Evolutionary conservation across 2,329 filamentous ascomycete species (phyloP).

Genomic region (Lithohypha guttulata): DNA sequence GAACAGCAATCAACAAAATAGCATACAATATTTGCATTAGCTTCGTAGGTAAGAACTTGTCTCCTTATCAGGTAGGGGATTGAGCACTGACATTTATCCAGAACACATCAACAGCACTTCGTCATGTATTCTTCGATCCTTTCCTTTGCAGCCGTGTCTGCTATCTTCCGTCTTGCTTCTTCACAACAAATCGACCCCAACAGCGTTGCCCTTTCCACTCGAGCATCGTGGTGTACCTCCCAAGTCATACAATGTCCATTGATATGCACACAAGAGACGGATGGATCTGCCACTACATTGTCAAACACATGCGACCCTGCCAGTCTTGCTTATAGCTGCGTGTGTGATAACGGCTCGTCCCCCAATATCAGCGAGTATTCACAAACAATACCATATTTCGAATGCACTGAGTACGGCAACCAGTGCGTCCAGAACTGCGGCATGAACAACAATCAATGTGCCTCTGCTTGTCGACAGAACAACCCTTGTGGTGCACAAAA

Average conservation of each 20-base stretch:
- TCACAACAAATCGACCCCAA: constrained; percentile 31
- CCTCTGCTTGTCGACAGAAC: constrained; percentile 39
- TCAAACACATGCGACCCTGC: constrained; percentile 34
- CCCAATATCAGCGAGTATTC: constrained; percentile 54
- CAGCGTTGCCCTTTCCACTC: constrained; percentile 26
- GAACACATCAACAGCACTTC: neutral
- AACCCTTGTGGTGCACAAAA: constrained; percentile 53
- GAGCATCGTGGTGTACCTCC: constrained; percentile 30
- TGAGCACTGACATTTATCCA: neutral
- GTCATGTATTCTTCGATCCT: constrained; percentile 21
- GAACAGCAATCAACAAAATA: too few relatives aligned
- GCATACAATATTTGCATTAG: too few relatives aligned
- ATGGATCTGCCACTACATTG: constrained; percentile 26
- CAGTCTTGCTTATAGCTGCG: constrained; percentile 44
- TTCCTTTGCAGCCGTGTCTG: constrained; percentile 23
- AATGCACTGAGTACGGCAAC: constrained; percentile 48
- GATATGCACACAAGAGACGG: constrained; percentile 33
- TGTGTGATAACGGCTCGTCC: constrained; percentile 42
- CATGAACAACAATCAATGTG: constrained; percentile 38
- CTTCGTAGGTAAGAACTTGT: too few relatives aligned
- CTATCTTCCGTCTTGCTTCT: constrained; percentile 26
- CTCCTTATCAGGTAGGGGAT: neutral
- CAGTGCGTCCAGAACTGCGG: constrained; percentile 44
- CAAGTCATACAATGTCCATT: constrained; percentile 35
- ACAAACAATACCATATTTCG: constrained; percentile 52